Conservation (phyloP, 2,329 filamentous ascomycete species). For the Setomelanomma holmii region DNA sequence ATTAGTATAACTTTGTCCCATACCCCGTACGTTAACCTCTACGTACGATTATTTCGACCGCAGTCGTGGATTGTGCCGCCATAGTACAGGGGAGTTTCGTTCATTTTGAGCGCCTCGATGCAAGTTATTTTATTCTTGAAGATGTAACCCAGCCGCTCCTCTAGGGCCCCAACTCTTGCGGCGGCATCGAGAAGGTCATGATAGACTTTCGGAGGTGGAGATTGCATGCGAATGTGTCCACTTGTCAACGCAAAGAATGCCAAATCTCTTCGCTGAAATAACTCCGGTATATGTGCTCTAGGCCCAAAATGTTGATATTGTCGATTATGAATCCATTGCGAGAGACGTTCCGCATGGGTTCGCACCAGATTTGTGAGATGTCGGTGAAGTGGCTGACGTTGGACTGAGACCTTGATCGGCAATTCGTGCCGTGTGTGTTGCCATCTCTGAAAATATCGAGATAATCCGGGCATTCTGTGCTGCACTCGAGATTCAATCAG, state of each 20-base stretch:
- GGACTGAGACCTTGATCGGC: background rate
- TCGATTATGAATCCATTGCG: background rate
- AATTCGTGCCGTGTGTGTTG: background rate
- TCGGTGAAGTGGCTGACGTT: background rate
- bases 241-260: constrained; percentile 13
- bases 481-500: background rate
- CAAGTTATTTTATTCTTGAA: constrained; percentile 28
- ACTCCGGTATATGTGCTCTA: constrained; percentile 14
- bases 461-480: background rate
- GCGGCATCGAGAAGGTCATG: constrained; percentile 26
- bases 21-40: too few species aligned
- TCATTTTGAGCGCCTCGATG: constrained; percentile 27
- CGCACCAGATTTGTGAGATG: background rate
- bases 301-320: constrained; percentile 19
- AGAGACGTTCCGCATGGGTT: background rate
- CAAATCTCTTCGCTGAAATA: constrained; percentile 23
- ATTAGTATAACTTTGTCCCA: too few species aligned
- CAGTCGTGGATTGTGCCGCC: constrained; percentile 14
- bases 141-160: constrained; percentile 23
- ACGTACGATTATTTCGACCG: constrained; percentile 22
- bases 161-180: constrained; percentile 19
- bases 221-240: constrained; percentile 7
- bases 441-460: background rate
- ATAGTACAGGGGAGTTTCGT: constrained; percentile 18
- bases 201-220: constrained; percentile 5